Percentiles rank a stretch among this genome's conserved stretches.
These are phyloP conservation scores for Sequoiadendron giganteum DNA, from an alignment of 75 land plant species.

Conservation along the genomic window DNA sequence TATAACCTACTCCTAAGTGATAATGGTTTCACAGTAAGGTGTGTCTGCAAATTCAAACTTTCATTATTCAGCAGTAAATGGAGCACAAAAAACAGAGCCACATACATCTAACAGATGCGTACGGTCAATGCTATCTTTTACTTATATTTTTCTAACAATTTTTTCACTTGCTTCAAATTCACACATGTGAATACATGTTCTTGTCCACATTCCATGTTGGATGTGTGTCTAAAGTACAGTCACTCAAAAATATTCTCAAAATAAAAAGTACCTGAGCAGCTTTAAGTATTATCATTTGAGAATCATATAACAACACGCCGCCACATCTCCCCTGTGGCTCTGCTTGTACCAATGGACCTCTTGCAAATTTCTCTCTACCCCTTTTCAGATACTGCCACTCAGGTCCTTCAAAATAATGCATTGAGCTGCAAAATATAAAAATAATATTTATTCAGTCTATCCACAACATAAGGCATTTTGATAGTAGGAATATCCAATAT, in stretches of 20 bases:
- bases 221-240: background rate
- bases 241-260: background rate
- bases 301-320: conserved; percentile 75
- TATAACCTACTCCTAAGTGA: background rate
- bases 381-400: conserved; percentile 91
- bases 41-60: background rate
- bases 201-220: background rate
- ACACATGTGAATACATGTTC: background rate
- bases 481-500: background rate
- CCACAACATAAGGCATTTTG: background rate
- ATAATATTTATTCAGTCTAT: background rate
- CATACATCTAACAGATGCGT: background rate
- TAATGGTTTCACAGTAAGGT: background rate
- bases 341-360: conserved; percentile 83
- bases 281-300: conserved; percentile 91
- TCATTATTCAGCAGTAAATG: background rate
- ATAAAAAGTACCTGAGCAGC: conserved; percentile 73
- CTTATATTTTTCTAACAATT: background rate
- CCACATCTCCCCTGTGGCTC: conserved; percentile 94
- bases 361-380: conserved; percentile 90
- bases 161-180: background rate
- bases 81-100: background rate
- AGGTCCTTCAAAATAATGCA: conserved; percentile 98
- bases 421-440: conserved; percentile 57
- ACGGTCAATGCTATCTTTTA: background rate